These are phyloP conservation scores for Sophora flavescens DNA, from an alignment of 306 rosid genomes.

Conservation along the genomic window DNA sequence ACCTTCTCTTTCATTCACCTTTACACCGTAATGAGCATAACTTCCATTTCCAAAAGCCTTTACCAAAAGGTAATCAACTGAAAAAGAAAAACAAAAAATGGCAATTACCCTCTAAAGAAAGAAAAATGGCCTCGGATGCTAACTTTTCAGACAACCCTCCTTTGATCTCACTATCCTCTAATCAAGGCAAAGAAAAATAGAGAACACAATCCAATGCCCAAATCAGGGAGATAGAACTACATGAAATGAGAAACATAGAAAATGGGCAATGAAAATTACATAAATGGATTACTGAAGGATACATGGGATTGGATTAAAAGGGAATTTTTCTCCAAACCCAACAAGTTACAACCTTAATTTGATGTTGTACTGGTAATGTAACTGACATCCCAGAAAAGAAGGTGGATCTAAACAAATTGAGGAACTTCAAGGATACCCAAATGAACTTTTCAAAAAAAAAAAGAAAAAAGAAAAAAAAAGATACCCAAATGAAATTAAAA, in stretches of 20 bases:
- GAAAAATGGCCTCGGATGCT: constrained; percentile 73
- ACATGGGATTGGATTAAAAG: constrained; percentile 41
- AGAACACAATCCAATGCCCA: constrained; percentile 34
- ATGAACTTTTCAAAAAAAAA: no score
- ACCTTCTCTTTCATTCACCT: constrained; percentile 49
- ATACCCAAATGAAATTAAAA: constrained; percentile 23
- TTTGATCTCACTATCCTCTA: constrained; percentile 51
- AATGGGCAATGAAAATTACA: constrained; percentile 37
- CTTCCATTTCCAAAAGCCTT: constrained; percentile 51
- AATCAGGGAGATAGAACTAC: constrained; percentile 35
- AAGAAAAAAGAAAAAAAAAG: no score
- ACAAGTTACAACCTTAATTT: constrained; percentile 26
- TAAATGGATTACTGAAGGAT: background rate
- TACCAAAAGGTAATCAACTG: constrained; percentile 41
- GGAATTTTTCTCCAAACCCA: constrained; percentile 31
- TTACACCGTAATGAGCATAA: constrained; percentile 52
- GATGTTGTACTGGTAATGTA: background rate
- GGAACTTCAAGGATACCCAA: background rate
- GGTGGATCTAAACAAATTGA: constrained; percentile 39
- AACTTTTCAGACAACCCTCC: constrained; percentile 49
- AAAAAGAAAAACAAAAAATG: background rate
- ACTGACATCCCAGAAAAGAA: constrained; percentile 38
- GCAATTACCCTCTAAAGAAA: constrained; percentile 43
- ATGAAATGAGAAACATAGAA: constrained; percentile 17
- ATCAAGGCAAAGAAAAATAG: constrained; percentile 25